These are phyloP conservation scores for Aspergillus fumigatus DNA, from an alignment of 2,329 filamentous ascomycete species.

Conservation along the genomic window DNA sequence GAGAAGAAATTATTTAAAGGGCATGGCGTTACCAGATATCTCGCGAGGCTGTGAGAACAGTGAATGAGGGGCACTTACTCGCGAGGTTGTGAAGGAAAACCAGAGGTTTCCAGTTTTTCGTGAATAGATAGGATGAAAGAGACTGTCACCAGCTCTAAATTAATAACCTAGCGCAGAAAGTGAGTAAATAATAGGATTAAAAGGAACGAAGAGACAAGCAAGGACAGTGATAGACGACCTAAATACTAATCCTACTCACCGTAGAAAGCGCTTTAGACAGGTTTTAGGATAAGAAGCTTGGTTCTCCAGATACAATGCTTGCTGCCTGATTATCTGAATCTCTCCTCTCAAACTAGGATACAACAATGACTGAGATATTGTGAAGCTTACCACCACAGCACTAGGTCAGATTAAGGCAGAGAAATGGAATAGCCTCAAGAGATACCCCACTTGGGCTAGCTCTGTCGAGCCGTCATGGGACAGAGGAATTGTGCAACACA, in stretches of 20 bases:
- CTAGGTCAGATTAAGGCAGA: not conserved
- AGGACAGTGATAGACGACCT: not conserved
- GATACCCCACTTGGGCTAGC: not conserved
- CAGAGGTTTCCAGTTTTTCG: not conserved
- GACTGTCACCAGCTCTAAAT: not conserved
- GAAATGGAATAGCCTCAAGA: not conserved
- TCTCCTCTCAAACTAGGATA: not conserved
- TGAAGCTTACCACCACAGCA: not conserved
- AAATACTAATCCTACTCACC: not conserved
- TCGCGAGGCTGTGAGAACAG: not conserved
- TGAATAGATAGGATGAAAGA: no score
- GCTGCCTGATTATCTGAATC: not conserved
- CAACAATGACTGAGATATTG: not conserved
- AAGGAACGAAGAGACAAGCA: not conserved
- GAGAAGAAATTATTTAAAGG: not conserved
- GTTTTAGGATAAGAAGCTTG: not conserved
- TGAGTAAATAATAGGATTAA: not conserved
- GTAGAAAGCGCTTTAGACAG: not conserved
- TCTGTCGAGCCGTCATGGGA: not conserved
- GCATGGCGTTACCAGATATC: not conserved
- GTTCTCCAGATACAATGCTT: not conserved
- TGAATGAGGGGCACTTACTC: not conserved
- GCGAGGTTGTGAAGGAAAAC: not conserved
- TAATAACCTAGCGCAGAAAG: not conserved
- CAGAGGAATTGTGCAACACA: not conserved